Evolutionary conservation across 352 stramenopile genomes (phyloP).

Genomic region (Aphanomyces cochlioides): DNA sequence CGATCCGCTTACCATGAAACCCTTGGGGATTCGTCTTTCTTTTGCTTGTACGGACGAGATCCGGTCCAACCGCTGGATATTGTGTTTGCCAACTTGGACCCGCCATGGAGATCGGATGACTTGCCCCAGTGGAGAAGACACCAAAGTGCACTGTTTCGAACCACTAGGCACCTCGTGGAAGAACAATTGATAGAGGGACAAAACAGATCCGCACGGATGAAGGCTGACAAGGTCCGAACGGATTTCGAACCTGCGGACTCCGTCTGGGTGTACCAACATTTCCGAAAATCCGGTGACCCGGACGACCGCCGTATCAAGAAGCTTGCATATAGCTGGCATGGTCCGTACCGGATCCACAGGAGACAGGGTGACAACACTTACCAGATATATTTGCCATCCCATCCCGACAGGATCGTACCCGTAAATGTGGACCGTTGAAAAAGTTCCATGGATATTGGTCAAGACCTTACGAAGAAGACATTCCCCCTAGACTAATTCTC

Average conservation of each 20-base stretch:
- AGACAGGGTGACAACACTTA: slow-evolving; percentile 1
- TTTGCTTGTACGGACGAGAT: too few relatives aligned
- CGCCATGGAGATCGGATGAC: background rate
- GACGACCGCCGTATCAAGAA: background rate
- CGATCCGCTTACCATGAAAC: background rate
- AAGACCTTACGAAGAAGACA: background rate
- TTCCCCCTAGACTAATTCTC: background rate
- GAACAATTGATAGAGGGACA: background rate
- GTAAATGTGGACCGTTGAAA: background rate
- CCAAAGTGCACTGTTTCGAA: background rate
- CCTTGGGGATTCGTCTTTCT: background rate
- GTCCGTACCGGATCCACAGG: background rate
- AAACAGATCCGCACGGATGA: background rate
- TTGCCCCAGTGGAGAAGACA: background rate
- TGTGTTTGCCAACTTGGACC: too few relatives aligned
- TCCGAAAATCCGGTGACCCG: background rate
- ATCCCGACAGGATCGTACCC: background rate
- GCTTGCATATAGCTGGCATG: background rate
- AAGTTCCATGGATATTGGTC: background rate
- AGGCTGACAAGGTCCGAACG: background rate
- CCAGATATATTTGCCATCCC: background rate
- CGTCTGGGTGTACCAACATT: background rate
- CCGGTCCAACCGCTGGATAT: too few relatives aligned
- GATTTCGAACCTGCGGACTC: background rate
- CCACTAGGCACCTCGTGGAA: background rate